Base-by-base conservation (phyloP, 805 yeast species). In the Yarrowia sp. region DNA sequence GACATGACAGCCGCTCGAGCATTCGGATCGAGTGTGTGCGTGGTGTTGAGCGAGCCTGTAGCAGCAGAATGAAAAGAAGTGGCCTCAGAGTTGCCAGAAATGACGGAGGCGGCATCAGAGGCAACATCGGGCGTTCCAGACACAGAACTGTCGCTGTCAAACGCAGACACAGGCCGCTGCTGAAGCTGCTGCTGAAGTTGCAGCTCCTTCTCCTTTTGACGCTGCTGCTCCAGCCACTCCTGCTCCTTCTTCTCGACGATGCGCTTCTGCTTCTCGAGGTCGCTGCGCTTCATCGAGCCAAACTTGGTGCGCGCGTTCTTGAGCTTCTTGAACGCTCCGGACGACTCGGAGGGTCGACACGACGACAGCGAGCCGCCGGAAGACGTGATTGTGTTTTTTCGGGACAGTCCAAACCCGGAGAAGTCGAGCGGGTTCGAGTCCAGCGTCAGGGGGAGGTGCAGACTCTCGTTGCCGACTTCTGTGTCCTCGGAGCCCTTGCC, bases 311-410 rank as follows among this genome's bases (percentile, higher is more conserved):
- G 62, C 22, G 62, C 62, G 33, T 16, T 41, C 33, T 42, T 31
- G 32, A 58, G 39, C 53, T 58, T 41, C 33, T 31, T 41, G 62
- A 58, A 58, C 24, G 53, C 53, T 12, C 47, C 51, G 14, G 53
- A 24, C 6, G 62, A 58, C 62, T 58, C 62, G 5, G 25, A n/a
- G 42, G 62, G 62, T 14, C 53, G 31, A 16, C 36, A 19, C 10
- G 55, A 32, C n/a, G 32, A 10, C 1, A 33, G 27, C 6, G 39
- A 32, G 9, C 29, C 41, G 13, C 44, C 41, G 13, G 62, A 58
- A 5, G 62, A 58, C 6, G 42, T 44, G 31, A 58, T 58, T 22
- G 62, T 58, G 62, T 58, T 58, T 14, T 58, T 58, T 3, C 62
- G 51, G 2, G 33, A 31, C 19, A 58, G 41, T 8, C 42, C 44